Base-by-base conservation (phyloP, 352 stramenopile genomes). In the Phytophthora palmivora region DNA sequence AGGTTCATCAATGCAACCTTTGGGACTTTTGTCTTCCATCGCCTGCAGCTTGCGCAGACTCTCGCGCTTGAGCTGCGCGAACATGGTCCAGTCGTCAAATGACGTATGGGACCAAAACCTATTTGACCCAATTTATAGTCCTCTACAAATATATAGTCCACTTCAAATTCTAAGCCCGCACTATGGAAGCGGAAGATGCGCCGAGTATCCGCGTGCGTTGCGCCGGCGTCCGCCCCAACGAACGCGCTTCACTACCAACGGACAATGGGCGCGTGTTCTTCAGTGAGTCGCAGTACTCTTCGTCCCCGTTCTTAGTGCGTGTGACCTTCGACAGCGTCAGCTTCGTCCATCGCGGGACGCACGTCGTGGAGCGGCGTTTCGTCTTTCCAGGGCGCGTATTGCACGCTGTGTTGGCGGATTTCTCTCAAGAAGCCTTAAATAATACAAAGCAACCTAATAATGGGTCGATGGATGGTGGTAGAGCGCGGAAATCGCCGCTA, bases 11-110 rank as follows among this genome's bases (percentile, higher is more conserved):
- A 98, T 87, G 58, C 78, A 94, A 5, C 90, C 92, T 57, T 98
- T 98, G 6, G 90, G 90, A 37, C 87, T 97, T 72, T 96, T 97
- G 70, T 96, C 88, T 57, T 92, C 84, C 58, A 86, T 79, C 58
- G 72, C 72, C 50, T 84, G 82, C 57, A 96, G 71, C 78, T 94
- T 94, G 46, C 86, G 84, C 70, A 95, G 68, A 51, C 72, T 91
- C 75, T 95, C 87, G 63, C 85, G 87, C 78, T 94, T 95, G 63
- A 92, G 75, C 66, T 92, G 80, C 44, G 87, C 79, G 63, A 95
- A 95, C 72, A 87, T 87, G 21, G 48, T 61, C 37, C 49, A 70
- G 22, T 59, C 28, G 53, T 58, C 36, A 3, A 57, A 47, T 58
- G 58, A 37, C 52, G 15, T 9, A 43, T 19, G 11, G 9, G 15